Evolutionary conservation across 2,329 filamentous ascomycete genomes (phyloP).

Genomic region (Aaosphaeria pasadenensis): DNA sequence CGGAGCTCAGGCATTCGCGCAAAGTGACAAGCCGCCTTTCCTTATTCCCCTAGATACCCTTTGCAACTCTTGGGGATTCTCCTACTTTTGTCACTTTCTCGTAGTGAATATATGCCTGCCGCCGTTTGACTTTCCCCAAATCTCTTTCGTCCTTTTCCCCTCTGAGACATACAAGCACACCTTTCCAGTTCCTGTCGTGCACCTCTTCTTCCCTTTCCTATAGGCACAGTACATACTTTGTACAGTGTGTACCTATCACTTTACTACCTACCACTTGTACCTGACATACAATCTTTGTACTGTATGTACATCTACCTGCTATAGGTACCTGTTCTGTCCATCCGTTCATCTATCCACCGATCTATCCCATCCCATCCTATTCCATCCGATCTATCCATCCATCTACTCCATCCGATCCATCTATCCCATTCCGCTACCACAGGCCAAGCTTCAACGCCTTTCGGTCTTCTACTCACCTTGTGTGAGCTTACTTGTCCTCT

Average conservation of each 20-base stretch:
- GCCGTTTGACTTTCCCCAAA: slow-evolving; percentile 39
- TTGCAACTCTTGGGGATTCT: not conserved
- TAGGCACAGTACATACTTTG: too few relatives aligned
- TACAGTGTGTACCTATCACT: too few relatives aligned
- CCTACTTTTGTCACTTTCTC: not conserved
- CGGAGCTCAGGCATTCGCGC: too few relatives aligned
- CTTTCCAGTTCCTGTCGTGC: too few relatives aligned
- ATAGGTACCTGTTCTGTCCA: too few relatives aligned
- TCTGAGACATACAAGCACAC: slow-evolving; percentile 28
- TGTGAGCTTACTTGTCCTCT: not conserved
- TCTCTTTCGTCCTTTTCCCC: slow-evolving; percentile 39
- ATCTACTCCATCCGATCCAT: not conserved
- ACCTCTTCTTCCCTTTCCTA: too few relatives aligned
- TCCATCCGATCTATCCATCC: not conserved
- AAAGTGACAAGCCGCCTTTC: too few relatives aligned
- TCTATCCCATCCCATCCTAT: slow-evolving; percentile 5
- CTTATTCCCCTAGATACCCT: not conserved
- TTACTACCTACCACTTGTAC: too few relatives aligned
- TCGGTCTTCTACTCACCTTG: not conserved
- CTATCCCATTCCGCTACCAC: slow-evolving; percentile 4
- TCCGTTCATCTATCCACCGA: slow-evolving; percentile 6
- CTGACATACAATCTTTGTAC: too few relatives aligned
- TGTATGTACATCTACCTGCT: too few relatives aligned
- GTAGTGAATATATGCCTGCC: slow-evolving; percentile 30
- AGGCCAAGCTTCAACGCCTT: slow-evolving; percentile 5